These are phyloP conservation scores for Scedosporium dehoogii DNA, from an alignment of 2,329 filamentous ascomycete genomes.

Conservation along the genomic window DNA sequence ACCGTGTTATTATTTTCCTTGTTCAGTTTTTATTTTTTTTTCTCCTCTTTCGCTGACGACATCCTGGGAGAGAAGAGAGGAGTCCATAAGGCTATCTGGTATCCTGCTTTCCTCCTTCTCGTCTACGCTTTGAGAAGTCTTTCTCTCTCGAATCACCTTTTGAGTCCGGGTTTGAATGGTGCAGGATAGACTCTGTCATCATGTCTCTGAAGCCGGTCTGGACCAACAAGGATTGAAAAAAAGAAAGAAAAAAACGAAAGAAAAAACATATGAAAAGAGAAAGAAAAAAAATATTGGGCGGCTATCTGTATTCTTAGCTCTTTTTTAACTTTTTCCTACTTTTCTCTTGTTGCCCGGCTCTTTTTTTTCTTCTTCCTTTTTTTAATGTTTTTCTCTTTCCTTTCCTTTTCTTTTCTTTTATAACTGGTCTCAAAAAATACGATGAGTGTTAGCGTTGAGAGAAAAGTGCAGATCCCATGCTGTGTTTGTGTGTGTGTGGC, in stretches of 20 bases:
- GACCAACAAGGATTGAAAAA: not conserved
- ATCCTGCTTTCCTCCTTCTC: not conserved
- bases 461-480: too few species aligned
- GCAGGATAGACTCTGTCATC: too few species aligned
- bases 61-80: not conserved
- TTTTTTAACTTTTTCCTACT: not conserved
- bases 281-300: slow-evolving; percentile 7
- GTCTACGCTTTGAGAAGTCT: not conserved
- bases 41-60: not conserved
- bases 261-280: not conserved
- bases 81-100: not conserved
- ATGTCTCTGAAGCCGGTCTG: not conserved
- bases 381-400: not conserved
- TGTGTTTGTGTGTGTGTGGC: too few species aligned
- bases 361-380: not conserved
- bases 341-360: not conserved
- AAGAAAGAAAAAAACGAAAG: not conserved
- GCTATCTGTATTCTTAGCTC: slow-evolving; percentile 8
- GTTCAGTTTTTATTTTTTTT: not conserved
- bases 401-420: not conserved
- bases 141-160: too few species aligned
- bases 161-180: too few species aligned
- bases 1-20: slow-evolving; percentile 1
- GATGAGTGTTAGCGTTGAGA: not conserved
- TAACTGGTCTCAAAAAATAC: not conserved